Evolutionary conservation across 108 stramenopile species (phyloP), one percentile per base, ranked within the genome.

Genomic region (Poteriospumella lacustris): DNA sequence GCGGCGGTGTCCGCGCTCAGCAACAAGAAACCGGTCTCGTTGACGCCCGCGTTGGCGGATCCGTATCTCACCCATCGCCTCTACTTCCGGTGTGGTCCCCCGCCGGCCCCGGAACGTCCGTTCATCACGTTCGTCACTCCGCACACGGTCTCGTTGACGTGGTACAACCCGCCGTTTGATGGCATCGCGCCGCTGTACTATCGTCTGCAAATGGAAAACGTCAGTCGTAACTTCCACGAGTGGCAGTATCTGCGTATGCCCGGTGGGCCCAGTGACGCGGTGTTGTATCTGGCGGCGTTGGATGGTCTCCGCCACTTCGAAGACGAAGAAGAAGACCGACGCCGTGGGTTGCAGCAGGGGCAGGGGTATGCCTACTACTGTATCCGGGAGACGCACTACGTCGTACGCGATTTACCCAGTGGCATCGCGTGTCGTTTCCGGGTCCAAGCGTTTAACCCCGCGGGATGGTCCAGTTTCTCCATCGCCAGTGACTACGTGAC

Each of bases 101-200:
- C 60, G 9, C 3, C 60, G 9, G 60, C 60, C 9, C 60, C 60
- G 5, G 60, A 64, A 24, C 28, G 60, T 34, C 60, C 60, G 3
- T 64, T 34, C 36, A 34, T n/a, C n/a, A n/a, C n/a, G n/a, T n/a
- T n/a, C 19, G 47, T 52, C 47, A 9, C 19, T 52, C 47, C n/a
- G n/a, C n/a, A n/a, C n/a, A n/a, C n/a, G n/a, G 52, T 56, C 15
- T 56, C 52, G 19, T 56, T 56, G 24, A 34, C 28, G 36, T 64
- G 60, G 60, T 64, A 12, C 36, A 64, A 64, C 24, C 60, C 60
- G 28, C 31, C 60, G 5, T 64, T 64, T 64, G 60, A 64, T 31
- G 60, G 60, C 36, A 24, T 64, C 28, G 33, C 60, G 36, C 60
- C 60, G 5, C 9, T 33, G 33, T 34, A 33, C 28, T 64, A 64